Percentiles rank a stretch among this genome's conserved stretches.
Conservation (phyloP, 1,139 yeast genomes). For the Hyphopichia pseudoburtonii region DNA sequence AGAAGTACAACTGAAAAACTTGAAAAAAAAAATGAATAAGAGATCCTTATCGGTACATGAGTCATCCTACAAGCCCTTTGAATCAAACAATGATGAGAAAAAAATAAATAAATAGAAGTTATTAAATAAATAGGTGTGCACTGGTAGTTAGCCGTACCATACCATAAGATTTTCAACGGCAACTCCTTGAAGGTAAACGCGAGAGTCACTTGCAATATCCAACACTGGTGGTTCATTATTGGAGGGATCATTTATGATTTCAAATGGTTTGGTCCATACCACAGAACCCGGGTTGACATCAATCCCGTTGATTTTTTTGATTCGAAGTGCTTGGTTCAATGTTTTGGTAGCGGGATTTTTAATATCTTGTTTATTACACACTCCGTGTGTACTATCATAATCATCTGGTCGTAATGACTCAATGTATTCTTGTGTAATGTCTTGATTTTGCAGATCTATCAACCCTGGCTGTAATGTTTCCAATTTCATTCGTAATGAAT, state of each 20-base stretch:
- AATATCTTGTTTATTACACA: conserved; percentile 10
- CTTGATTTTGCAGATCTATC: conserved; percentile 29
- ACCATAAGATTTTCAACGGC: conserved; percentile 37
- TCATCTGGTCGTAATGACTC: conserved; percentile 13
- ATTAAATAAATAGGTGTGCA: no score
- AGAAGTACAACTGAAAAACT: no score
- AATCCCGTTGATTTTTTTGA: conserved; percentile 38
- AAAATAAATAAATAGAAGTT: neutral
- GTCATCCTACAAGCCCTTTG: no score
- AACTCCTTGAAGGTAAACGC: conserved; percentile 32
- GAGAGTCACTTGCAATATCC: conserved; percentile 24
- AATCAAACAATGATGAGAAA: neutral
- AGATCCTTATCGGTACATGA: no score
- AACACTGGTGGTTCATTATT: conserved; percentile 13
- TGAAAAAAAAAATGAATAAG: no score
- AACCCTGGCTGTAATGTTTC: conserved; percentile 35
- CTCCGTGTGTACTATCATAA: conserved; percentile 9
- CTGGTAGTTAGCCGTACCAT: conserved; percentile 16
- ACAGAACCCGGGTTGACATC: conserved; percentile 20
- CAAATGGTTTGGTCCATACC: conserved; percentile 34
- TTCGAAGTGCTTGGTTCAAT: conserved; percentile 21
- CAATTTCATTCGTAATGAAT: conserved; percentile 33
- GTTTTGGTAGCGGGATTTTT: conserved; percentile 18
- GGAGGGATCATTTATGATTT: conserved; percentile 6
- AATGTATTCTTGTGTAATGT: conserved; percentile 27